These are phyloP conservation scores for Diaporthe amygdali DNA, from an alignment of 2,329 filamentous ascomycete genomes.

Conservation along the genomic window DNA sequence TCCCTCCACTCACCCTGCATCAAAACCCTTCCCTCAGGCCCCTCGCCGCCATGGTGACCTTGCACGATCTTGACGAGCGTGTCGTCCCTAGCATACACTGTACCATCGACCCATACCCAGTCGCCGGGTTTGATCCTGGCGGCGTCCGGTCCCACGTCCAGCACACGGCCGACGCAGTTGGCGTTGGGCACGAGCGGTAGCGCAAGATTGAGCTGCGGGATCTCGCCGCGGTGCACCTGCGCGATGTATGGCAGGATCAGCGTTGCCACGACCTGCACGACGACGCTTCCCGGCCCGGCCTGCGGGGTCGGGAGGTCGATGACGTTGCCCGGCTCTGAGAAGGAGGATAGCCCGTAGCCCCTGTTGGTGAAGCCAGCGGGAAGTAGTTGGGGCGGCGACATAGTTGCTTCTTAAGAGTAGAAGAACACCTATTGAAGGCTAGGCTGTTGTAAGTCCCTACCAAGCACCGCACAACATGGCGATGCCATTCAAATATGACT, in stretches of 20 bases:
- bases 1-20: conserved; percentile 15
- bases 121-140: conserved; percentile 18
- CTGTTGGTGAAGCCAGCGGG: not conserved
- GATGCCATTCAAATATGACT: not conserved
- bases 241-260: not conserved
- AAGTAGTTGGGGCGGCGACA: not conserved
- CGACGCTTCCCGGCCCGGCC: not conserved
- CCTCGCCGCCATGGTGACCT: not conserved
- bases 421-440: not conserved
- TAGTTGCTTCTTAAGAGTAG: too few relatives aligned
- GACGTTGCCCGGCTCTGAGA: not conserved
- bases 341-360: not conserved
- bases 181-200: conserved; percentile 39
- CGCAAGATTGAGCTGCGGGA: conserved; percentile 32
- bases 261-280: not conserved
- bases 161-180: conserved; percentile 41
- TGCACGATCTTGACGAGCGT: not conserved
- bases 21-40: not conserved
- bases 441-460: not conserved
- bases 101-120: not conserved
- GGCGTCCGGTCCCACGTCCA: conserved; percentile 39
- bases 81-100: not conserved
- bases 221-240: conserved; percentile 16
- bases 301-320: not conserved
- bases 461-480: not conserved